Evolutionary conservation across 768 basidiomycete genomes (phyloP).

Genomic region (Dendrothele bispora): DNA sequence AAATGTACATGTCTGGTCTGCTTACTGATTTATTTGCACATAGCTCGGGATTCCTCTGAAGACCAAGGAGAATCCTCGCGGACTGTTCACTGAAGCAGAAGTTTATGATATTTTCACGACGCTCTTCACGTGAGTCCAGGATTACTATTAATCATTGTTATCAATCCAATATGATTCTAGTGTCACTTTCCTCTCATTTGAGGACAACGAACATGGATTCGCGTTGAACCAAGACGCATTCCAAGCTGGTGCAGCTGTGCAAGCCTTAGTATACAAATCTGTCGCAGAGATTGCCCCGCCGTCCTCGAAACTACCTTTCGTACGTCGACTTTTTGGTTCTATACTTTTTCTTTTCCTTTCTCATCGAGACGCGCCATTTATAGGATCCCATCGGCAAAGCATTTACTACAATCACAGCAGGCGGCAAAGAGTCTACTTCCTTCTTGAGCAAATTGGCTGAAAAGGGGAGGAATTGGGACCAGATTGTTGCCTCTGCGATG

Average conservation of each 20-base stretch:
- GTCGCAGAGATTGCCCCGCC: conserved; percentile 24
- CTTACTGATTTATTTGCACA: background rate
- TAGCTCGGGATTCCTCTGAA: conserved; percentile 48
- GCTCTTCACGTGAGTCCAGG: no score
- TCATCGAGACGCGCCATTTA: background rate
- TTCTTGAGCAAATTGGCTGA: conserved; percentile 38
- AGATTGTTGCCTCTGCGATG: conserved; percentile 43
- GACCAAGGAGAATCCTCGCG: conserved; percentile 42
- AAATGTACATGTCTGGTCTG: background rate
- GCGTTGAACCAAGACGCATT: conserved; percentile 11
- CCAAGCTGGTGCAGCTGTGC: conserved; percentile 16
- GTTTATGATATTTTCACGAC: conserved; percentile 42
- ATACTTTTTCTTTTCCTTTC: conserved; percentile 23
- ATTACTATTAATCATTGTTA: no score
- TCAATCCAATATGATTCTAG: no score
- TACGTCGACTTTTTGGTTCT: no score
- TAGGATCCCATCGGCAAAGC: conserved; percentile 33
- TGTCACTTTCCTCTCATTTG: conserved; percentile 17
- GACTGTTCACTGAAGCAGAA: conserved; percentile 46
- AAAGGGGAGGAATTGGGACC: conserved; percentile 37
- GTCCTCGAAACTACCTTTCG: no score
- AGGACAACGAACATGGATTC: conserved; percentile 16
- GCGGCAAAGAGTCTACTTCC: conserved; percentile 33
- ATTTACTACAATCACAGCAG: no score
- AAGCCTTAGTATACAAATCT: conserved; percentile 15